Conservation (phyloP, 306 rosid species). For the Quercus gilva region DNA sequence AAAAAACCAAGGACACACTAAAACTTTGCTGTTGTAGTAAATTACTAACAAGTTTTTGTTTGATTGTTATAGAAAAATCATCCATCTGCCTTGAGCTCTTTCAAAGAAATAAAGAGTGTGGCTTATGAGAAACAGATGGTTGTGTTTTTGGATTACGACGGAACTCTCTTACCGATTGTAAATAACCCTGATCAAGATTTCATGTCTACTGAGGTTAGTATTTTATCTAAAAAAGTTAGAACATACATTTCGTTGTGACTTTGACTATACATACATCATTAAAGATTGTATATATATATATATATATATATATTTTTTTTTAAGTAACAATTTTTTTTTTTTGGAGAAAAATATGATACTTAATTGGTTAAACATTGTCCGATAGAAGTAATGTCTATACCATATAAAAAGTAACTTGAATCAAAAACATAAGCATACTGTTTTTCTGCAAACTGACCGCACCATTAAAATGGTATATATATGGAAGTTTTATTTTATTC, state of each 20-base stretch:
- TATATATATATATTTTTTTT: too few species aligned
- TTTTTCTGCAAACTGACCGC: too few species aligned
- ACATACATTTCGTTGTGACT: too few species aligned
- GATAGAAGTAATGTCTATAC: too few species aligned
- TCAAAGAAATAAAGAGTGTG: slow-evolving; percentile 46
- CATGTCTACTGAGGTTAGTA: slow-evolving; percentile 45
- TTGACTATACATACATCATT: background rate
- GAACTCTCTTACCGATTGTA: slow-evolving; percentile 54
- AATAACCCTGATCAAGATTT: slow-evolving; percentile 48
- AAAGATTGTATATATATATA: background rate
- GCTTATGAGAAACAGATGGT: slow-evolving; percentile 42
- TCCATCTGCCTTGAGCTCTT: slow-evolving; percentile 46
- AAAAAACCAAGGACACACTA: background rate
- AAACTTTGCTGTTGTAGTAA: background rate
- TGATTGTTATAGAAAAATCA: slow-evolving; percentile 32
- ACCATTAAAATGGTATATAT: too few species aligned
- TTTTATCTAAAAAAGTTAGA: too few species aligned
- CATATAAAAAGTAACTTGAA: too few species aligned
- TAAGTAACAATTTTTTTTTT: background rate
- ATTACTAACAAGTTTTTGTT: background rate
- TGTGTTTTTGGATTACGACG: slow-evolving; percentile 64
- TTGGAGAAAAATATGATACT: too few species aligned
- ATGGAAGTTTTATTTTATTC: too few species aligned
- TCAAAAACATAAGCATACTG: too few species aligned
- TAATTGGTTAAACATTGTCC: too few species aligned